Evolutionary conservation across 306 rosid species (phyloP), one percentile per base, ranked within the genome.

Genomic region (Betula pendula): DNA sequence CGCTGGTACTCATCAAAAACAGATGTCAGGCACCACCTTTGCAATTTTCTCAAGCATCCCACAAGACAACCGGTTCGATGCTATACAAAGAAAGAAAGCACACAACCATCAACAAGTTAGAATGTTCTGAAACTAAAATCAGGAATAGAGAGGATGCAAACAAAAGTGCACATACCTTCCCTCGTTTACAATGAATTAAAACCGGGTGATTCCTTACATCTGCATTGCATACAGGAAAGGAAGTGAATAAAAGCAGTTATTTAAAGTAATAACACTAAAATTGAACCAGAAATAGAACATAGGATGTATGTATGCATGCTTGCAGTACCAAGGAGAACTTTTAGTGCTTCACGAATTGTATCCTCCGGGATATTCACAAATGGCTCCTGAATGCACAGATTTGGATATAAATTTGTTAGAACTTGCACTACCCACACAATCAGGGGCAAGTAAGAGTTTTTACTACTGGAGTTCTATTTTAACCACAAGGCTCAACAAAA

Each of bases 1-100:
- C 97, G 90, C 77, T 88, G 96, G 85, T 96, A 96, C 84, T 96
- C 99, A 14, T 89, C 94, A 74, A 96, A 92, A 2, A 96, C 89
- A 31, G 99, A 96, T 40, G 99, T 77, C 71, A 96, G 88, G 77
- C 99, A 92, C 99, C 99, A 96, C 72, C 82, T 88, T 77, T 96
- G 99, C 82, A 92, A 45, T 74, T 92, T 96, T 78, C 99, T 91
- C 74, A 91, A 81, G 90, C 99, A 96, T 72, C 99, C 99, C n/a
- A 96, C 99, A 0, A 96, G 68, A 44, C 99, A 96, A 77, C 99
- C 99, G 9, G 99, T 96, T 81, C 99, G 96, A 78, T 96, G 99
- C 99, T 96, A 93, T 71, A 80, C 31, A 71, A 45, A 65, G 9
- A 45, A 70, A 48, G 29, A 72, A 77, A 69, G 42, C 22, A 62